Conservation (phyloP, 345 rosid genomes). For the Gossypium raimondii region DNA sequence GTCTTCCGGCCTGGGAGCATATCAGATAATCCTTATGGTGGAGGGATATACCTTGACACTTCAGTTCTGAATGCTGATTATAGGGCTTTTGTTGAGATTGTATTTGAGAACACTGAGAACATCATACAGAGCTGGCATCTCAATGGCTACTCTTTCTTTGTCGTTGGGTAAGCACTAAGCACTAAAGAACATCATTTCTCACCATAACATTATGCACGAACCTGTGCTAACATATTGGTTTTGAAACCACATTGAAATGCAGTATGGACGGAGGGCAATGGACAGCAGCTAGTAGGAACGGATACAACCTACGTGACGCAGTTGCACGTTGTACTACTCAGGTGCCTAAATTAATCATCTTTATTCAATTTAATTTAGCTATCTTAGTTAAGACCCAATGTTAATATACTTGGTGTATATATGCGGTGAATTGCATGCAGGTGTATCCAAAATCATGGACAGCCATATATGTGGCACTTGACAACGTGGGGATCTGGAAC, state of each 20-base stretch:
- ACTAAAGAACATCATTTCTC: not conserved
- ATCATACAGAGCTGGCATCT: slow-evolving; percentile 88
- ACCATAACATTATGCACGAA: not conserved
- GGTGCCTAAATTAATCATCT: slow-evolving; percentile 31
- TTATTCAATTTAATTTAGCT: not conserved
- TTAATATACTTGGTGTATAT: not conserved
- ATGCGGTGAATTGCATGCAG: slow-evolving; percentile 31
- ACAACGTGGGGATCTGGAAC: slow-evolving; percentile 99
- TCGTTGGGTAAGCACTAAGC: slow-evolving; percentile 65
- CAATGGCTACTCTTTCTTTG: slow-evolving; percentile 80
- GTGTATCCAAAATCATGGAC: slow-evolving; percentile 92
- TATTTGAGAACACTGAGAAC: slow-evolving; percentile 67
- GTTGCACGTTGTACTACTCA: slow-evolving; percentile 71
- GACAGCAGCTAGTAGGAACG: slow-evolving; percentile 56
- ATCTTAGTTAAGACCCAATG: not conserved
- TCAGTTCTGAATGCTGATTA: slow-evolving; percentile 72
- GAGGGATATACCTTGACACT: slow-evolving; percentile 77
- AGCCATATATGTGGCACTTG: slow-evolving; percentile 77
- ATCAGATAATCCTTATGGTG: slow-evolving; percentile 62
- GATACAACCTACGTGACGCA: slow-evolving; percentile 84
- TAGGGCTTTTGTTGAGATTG: slow-evolving; percentile 73
- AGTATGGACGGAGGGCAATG: slow-evolving; percentile 98
- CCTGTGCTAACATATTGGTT: not conserved
- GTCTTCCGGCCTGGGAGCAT: slow-evolving; percentile 71
- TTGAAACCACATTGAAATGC: slow-evolving; percentile 18